A percentile compares a stretch with the other conserved stretches of the same genome.
These are phyloP conservation scores for Verticillium albo-atrum DNA, from an alignment of 2,329 filamentous ascomycete genomes.

Conservation along the genomic window DNA sequence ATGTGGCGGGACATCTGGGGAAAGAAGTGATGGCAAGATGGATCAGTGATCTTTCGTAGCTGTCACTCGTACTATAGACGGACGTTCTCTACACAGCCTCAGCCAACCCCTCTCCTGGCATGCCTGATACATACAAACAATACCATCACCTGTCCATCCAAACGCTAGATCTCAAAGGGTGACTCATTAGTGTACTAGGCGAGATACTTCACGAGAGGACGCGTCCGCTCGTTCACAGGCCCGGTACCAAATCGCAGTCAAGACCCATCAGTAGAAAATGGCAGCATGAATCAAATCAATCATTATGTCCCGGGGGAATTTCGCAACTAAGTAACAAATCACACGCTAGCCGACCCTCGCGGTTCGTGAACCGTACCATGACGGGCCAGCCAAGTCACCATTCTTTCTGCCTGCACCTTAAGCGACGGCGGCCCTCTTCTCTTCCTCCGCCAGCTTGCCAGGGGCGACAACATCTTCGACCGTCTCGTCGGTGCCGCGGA, in stretches of 20 bases:
- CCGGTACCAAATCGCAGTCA: no score
- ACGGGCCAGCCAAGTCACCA: not conserved
- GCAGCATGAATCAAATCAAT: not conserved
- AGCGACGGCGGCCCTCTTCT: constrained; percentile 1
- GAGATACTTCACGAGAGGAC: no score
- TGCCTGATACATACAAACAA: no score
- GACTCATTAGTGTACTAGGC: no score
- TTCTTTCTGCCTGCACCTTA: not conserved
- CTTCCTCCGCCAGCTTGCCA: constrained; percentile 4
- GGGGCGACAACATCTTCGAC: constrained; percentile 58
- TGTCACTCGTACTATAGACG: not conserved
- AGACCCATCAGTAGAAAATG: no score
- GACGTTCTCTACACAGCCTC: no score
- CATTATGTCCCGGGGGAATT: not conserved
- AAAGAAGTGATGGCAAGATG: not conserved
- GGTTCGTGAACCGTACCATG: not conserved
- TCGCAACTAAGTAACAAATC: not conserved
- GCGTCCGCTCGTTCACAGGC: no score
- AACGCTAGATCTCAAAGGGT: no score
- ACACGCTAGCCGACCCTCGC: not conserved
- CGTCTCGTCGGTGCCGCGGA: constrained; percentile 82
- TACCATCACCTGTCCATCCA: no score
- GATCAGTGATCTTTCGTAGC: no score
- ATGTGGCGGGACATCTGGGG: constrained; percentile 80
- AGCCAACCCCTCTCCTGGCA: no score